Evolutionary conservation across 345 rosid species (phyloP).

Genomic region (Corchorus capsularis): DNA sequence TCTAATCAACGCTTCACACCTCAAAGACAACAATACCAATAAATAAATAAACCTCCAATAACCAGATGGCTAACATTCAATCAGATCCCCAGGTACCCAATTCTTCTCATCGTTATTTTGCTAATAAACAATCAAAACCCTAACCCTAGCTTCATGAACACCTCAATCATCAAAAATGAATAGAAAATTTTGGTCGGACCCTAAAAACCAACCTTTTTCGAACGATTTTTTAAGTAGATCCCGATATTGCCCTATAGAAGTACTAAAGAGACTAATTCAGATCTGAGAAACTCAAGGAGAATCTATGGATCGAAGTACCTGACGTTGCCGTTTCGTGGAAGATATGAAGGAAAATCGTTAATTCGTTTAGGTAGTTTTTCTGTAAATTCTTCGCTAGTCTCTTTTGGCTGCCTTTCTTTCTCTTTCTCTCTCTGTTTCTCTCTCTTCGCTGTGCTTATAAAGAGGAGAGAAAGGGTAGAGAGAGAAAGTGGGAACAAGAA

Average conservation of each 20-base stretch:
- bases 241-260: background rate
- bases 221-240: background rate
- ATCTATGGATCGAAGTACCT: background rate
- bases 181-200: background rate
- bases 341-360: background rate
- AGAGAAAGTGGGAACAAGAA: background rate
- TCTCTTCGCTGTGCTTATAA: no score
- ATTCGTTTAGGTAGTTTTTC: background rate
- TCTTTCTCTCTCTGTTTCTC: no score
- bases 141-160: background rate
- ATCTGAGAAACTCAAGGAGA: slow-evolving; percentile 1
- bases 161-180: background rate
- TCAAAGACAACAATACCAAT: background rate
- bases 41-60: background rate
- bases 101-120: background rate
- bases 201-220: background rate
- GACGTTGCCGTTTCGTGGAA: background rate
- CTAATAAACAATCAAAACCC: background rate
- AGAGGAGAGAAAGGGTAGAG: background rate
- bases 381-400: background rate
- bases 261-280: background rate
- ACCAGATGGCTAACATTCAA: background rate
- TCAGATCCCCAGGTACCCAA: background rate
- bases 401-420: background rate
- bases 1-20: background rate